phyloP scores from a whole-genome alignment of 179 eudicot species.

The Beta lomatogona region DNA sequence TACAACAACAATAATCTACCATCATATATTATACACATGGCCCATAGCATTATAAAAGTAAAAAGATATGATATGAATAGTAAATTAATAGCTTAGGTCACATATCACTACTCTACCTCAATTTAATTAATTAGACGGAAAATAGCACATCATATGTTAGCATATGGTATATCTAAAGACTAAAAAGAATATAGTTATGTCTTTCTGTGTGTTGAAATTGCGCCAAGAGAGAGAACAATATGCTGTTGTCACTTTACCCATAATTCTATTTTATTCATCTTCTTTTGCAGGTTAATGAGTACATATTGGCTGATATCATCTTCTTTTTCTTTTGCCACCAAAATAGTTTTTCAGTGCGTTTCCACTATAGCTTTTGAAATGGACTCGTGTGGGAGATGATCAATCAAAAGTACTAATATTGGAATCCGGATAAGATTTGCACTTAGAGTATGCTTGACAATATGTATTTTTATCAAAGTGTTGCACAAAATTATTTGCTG shows the following conservation, averaged over 20 bases:
- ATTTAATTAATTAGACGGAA: neutral
- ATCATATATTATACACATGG: neutral
- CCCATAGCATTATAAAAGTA: neutral
- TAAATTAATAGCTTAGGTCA: conserved; percentile 6
- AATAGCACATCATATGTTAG: neutral
- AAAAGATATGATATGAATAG: neutral
- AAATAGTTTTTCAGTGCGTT: conserved; percentile 18
- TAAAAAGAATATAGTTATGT: neutral
- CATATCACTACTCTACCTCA: conserved; percentile 1
- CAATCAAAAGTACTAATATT: conserved; percentile 2
- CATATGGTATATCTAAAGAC: neutral
- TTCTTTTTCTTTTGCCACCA: conserved; percentile 9
- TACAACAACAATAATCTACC: neutral
- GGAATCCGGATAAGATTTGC: conserved; percentile 25
- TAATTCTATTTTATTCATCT: conserved; percentile 1
- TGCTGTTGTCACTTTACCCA: conserved; percentile 20
- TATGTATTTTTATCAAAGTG: neutral
- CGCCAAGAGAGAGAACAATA: conserved; percentile 8
- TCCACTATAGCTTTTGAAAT: conserved; percentile 20
- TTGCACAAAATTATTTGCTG: too few relatives aligned
- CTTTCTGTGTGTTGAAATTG: conserved; percentile 2
- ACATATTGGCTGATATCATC: conserved; percentile 19
- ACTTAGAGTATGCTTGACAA: neutral
- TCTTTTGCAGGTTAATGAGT: conserved; percentile 11
- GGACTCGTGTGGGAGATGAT: neutral